Evolutionary conservation across 2,329 filamentous ascomycete genomes (phyloP).

Genomic region (Neocatenulostroma microsporum): DNA sequence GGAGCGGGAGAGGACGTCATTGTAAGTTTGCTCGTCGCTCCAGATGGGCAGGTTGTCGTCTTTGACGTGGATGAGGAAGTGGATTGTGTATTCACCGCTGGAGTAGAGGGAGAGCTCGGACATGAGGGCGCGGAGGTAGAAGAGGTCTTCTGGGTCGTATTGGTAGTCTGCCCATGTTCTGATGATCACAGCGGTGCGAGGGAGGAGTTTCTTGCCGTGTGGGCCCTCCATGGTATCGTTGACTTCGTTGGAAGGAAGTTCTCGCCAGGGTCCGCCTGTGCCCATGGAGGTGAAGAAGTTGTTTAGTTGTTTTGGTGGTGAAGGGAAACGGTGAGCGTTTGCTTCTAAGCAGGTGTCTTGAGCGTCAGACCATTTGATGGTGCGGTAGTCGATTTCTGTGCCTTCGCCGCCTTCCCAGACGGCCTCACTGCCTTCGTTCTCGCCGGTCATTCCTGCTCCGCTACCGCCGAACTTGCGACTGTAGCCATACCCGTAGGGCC

Average conservation of each 20-base stretch:
- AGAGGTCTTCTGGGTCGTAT: conserved; percentile 71
- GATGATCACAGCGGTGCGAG: conserved; percentile 70
- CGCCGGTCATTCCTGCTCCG: conserved; percentile 76
- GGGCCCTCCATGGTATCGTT: background rate
- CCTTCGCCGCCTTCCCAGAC: conserved; percentile 59
- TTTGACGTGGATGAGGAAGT: conserved; percentile 79
- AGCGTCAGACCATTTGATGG: conserved; percentile 69
- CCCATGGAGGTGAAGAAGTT: conserved; percentile 36
- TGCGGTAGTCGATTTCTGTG: conserved; percentile 67
- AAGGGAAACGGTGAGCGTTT: conserved; percentile 62
- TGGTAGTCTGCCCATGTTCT: conserved; percentile 73
- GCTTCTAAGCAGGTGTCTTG: conserved; percentile 65
- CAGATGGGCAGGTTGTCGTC: conserved; percentile 72
- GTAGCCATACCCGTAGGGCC: conserved; percentile 86
- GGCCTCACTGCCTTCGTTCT: conserved; percentile 68
- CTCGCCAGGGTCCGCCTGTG: conserved; percentile 21
- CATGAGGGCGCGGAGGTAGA: conserved; percentile 74
- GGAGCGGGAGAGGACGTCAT: conserved; percentile 51
- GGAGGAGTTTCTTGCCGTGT: conserved; percentile 29
- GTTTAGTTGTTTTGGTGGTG: conserved; percentile 27
- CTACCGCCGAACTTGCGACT: conserved; percentile 68
- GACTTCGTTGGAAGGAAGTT: conserved; percentile 7
- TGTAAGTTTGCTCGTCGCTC: conserved; percentile 66
- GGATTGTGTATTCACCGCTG: conserved; percentile 72
- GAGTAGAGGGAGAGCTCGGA: conserved; percentile 69